Evolutionary conservation across 805 yeast species (phyloP).

Genomic region (Candida hungchunana): DNA sequence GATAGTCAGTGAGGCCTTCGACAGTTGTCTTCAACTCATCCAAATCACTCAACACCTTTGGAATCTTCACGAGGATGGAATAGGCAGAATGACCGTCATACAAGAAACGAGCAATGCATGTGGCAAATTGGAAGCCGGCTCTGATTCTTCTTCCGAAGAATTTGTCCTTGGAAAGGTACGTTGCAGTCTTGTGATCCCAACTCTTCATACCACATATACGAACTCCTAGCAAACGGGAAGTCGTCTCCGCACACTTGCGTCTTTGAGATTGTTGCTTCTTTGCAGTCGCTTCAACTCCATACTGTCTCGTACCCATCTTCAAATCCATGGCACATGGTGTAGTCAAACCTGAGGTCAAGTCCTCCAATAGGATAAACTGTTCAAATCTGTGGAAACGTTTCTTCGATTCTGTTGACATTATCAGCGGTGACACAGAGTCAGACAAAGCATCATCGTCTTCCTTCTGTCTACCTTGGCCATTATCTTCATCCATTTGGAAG

Average conservation of each 20-base stretch:
- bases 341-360: conserved; percentile 75
- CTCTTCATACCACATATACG: conserved; percentile 94
- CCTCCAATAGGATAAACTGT: conserved; percentile 84
- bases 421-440: conserved; percentile 20
- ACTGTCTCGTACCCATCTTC: conserved; percentile 98
- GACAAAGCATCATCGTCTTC: conserved; percentile 16
- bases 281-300: conserved; percentile 84
- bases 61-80: conserved; percentile 64
- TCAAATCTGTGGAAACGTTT: conserved; percentile 55
- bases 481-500: conserved; percentile 44
- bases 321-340: conserved; percentile 90
- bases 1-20: conserved; percentile 57
- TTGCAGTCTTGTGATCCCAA: conserved; percentile 46
- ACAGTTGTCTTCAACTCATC: conserved; percentile 56
- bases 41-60: conserved; percentile 56
- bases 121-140: conserved; percentile 73
- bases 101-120: conserved; percentile 67
- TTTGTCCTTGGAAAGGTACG: conserved; percentile 74
- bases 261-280: conserved; percentile 76
- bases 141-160: conserved; percentile 82
- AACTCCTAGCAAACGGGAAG: conserved; percentile 80
- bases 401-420: conserved; percentile 12
- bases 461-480: conserved; percentile 11
- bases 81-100: conserved; percentile 63
- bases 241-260: conserved; percentile 74